These are phyloP conservation scores for Plasmodium sp. DNA, from an alignment of 169 alveolate species.

Conservation along the genomic window DNA sequence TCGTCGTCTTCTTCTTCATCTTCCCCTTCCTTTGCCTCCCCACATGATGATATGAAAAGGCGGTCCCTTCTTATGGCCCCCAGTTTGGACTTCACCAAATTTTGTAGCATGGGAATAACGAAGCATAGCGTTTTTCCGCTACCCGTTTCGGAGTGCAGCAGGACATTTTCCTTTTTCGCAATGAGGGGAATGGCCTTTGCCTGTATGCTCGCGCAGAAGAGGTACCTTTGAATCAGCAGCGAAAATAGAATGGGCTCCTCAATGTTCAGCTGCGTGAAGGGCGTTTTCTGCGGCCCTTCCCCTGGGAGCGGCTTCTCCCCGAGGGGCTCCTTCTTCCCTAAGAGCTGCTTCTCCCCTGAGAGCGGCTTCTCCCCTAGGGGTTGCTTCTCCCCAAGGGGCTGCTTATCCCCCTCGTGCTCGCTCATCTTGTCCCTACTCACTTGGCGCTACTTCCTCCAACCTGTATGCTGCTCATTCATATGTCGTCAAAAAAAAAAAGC, in stretches of 20 bases:
- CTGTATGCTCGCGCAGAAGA: conserved; percentile 83
- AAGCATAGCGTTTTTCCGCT: conserved; percentile 92
- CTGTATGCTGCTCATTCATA: neutral
- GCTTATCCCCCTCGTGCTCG: neutral
- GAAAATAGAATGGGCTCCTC: conserved; percentile 41
- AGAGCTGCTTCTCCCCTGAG: neutral
- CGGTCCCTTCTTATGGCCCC: conserved; percentile 18
- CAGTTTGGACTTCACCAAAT: conserved; percentile 84
- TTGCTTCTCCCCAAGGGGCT: neutral
- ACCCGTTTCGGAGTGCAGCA: conserved; percentile 96
- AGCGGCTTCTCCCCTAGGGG: neutral
- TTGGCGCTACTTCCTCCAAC: neutral
- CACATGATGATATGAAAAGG: neutral
- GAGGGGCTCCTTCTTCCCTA: neutral
- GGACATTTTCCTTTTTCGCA: conserved; percentile 88
- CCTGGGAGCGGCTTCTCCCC: neutral
- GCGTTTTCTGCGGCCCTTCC: conserved; percentile 25
- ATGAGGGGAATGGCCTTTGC: conserved; percentile 88
- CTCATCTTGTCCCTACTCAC: neutral
- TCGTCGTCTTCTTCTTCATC: neutral
- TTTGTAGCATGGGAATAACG: conserved; percentile 91
- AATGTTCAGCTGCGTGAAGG: conserved; percentile 24
- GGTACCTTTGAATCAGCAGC: conserved; percentile 42
- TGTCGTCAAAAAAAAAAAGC: neutral
- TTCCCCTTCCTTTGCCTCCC: neutral